These are phyloP conservation scores for Vicia faba DNA, from an alignment of 306 rosid genomes.

Conservation along the genomic window DNA sequence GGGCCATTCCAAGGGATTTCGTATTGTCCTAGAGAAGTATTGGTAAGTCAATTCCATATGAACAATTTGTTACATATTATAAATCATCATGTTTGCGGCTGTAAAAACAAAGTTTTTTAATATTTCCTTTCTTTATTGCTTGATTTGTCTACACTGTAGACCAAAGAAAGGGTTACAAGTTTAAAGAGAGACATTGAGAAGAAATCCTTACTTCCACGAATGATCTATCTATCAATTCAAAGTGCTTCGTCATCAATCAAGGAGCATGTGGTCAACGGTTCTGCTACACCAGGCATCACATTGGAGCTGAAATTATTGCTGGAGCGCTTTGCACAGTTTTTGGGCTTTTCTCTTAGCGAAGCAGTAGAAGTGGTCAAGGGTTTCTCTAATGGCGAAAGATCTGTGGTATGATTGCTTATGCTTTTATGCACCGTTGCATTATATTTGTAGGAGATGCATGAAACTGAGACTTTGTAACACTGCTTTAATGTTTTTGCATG, in stretches of 20 bases:
- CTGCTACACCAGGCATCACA: constrained; percentile 51
- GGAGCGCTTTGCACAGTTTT: constrained; percentile 68
- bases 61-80: constrained; percentile 22
- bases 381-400: constrained; percentile 53
- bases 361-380: constrained; percentile 62
- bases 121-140: constrained; percentile 14
- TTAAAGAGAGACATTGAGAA: constrained; percentile 70
- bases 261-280: constrained; percentile 73
- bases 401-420: constrained; percentile 59
- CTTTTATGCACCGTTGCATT: constrained; percentile 26
- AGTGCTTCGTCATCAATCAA: constrained; percentile 69
- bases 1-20: constrained; percentile 85
- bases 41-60: constrained; percentile 52
- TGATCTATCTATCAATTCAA: constrained; percentile 84
- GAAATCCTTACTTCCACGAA: constrained; percentile 90
- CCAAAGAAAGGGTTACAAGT: constrained; percentile 60
- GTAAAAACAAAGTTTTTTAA: neutral
- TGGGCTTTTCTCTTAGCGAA: constrained; percentile 69
- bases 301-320: constrained; percentile 77
- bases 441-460: constrained; percentile 14
- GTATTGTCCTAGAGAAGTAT: constrained; percentile 65
- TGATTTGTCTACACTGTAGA: constrained; percentile 54
- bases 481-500: constrained; percentile 7
- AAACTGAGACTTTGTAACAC: neutral
- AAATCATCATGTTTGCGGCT: constrained; percentile 17